phyloP scores from a whole-genome alignment of 2,329 filamentous ascomycete genomes.

The Pseudofabraea citricarpa region DNA sequence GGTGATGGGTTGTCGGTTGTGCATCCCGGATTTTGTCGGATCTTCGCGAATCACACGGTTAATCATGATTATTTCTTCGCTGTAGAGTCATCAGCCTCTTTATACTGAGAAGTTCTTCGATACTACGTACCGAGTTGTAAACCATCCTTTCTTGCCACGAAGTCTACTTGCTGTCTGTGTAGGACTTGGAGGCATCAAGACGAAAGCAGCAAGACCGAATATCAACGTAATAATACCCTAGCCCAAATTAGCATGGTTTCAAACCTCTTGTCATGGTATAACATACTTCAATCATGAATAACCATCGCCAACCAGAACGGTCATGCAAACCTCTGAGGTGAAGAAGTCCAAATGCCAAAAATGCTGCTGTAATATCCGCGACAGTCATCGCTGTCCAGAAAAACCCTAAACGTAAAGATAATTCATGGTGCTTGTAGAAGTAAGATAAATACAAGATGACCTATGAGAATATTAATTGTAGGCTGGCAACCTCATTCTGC shows the following conservation, averaged over 20 bases:
- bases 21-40: constrained; percentile 41
- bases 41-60: constrained; percentile 52
- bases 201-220: constrained; percentile 45
- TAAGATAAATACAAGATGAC: constrained; percentile 60
- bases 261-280: constrained; percentile 19
- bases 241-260: constrained; percentile 5
- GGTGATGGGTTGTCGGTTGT: constrained; percentile 42
- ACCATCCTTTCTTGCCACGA: constrained; percentile 55
- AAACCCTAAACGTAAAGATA: constrained; percentile 59
- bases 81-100: neutral
- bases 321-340: constrained; percentile 47
- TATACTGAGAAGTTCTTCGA: neutral
- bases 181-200: constrained; percentile 55
- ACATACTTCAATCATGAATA: constrained; percentile 37
- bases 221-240: constrained; percentile 40
- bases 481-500: no score
- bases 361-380: constrained; percentile 47
- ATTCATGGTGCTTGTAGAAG: constrained; percentile 63
- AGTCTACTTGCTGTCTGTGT: constrained; percentile 56
- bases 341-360: constrained; percentile 51
- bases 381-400: constrained; percentile 59
- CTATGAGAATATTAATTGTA: constrained; percentile 28
- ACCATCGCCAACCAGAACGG: constrained; percentile 53
- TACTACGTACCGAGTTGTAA: constrained; percentile 51
- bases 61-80: constrained; percentile 61